phyloP scores from a whole-genome alignment of 208 protist species.

The Dictyostelium gargantuum region DNA sequence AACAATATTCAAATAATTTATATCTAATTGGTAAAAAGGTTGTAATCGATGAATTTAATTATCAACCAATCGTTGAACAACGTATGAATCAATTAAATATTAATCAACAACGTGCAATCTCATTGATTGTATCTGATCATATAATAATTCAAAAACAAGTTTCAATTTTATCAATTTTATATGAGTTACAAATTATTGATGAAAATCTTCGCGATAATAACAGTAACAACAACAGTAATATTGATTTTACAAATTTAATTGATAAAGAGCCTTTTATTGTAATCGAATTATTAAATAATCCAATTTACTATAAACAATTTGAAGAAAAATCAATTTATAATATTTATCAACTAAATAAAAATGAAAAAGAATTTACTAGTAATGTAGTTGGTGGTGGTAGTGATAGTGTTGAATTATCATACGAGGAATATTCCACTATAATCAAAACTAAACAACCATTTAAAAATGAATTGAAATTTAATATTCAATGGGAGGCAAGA shows the following conservation, averaged over 20 bases:
- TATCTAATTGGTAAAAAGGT: not conserved
- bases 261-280: not conserved
- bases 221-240: no score
- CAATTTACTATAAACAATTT: not conserved
- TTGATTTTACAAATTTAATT: no score
- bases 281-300: not conserved
- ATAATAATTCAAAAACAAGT: slow-evolving; percentile 51
- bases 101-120: not conserved
- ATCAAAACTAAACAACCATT: not conserved
- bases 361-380: not conserved
- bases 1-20: not conserved
- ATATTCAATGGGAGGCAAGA: slow-evolving; percentile 3
- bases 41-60: slow-evolving; percentile 49
- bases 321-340: not conserved
- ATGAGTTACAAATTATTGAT: not conserved
- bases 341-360: slow-evolving; percentile 24
- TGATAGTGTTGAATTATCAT: not conserved
- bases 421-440: not conserved
- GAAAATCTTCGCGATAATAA: not conserved
- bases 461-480: not conserved
- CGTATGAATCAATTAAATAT: not conserved
- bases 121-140: slow-evolving; percentile 8
- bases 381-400: not conserved
- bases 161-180: slow-evolving; percentile 19
- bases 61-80: slow-evolving; percentile 61